Conservation (phyloP, 2,329 filamentous ascomycete species). For the Aspergillus carbonarius region DNA sequence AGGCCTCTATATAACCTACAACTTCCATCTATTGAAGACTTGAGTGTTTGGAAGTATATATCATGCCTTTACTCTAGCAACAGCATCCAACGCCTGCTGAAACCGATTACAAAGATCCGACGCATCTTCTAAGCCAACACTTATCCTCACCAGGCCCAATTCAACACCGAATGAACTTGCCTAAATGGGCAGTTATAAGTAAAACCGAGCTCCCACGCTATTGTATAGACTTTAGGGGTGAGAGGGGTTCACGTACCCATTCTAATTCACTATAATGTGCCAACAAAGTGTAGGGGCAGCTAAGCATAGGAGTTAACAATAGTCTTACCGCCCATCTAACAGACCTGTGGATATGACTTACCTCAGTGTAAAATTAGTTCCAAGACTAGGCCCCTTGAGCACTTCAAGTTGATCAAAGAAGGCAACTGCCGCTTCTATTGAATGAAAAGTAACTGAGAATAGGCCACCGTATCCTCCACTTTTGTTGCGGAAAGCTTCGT, state of each 20-base stretch:
- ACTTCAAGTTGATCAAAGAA: conserved; percentile 88
- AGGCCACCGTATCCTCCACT: conserved; percentile 86
- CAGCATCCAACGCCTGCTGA: conserved; percentile 65
- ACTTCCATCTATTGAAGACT: background rate
- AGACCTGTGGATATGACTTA: conserved; percentile 24
- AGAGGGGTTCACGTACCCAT: conserved; percentile 61
- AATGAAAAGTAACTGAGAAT: conserved; percentile 77
- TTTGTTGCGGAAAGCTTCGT: conserved; percentile 73
- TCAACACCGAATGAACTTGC: conserved; percentile 78
- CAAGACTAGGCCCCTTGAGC: conserved; percentile 89
- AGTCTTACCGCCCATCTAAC: background rate
- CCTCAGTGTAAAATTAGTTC: conserved; percentile 92
- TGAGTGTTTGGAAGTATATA: conserved; percentile 18
- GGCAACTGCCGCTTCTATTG: conserved; percentile 66
- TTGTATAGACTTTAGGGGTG: conserved; percentile 9
- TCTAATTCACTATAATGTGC: conserved; percentile 89
- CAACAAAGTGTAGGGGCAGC: conserved; percentile 84
- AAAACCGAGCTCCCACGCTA: background rate
- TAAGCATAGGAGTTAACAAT: conserved; percentile 26
- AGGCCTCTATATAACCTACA: too few relatives aligned
- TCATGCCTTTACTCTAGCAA: conserved; percentile 30
- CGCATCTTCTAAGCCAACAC: conserved; percentile 83
- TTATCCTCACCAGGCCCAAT: conserved; percentile 76
- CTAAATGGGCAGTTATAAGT: conserved; percentile 30
- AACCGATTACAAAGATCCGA: conserved; percentile 65